Conservation (phyloP, 129 eudicot species). For the Silybum marianum region DNA sequence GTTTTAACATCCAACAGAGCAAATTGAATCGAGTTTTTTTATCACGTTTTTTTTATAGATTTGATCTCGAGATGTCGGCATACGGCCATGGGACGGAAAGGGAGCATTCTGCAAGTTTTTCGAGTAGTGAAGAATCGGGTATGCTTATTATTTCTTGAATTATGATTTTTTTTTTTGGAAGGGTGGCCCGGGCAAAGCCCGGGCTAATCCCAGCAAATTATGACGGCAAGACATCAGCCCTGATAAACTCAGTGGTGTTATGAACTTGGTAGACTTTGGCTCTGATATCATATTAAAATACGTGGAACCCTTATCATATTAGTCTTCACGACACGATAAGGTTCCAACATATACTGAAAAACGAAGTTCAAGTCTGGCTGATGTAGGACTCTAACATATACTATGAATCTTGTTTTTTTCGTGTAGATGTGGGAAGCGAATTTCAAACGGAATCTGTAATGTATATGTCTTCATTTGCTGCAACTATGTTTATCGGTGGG, state of each 20-base stretch:
- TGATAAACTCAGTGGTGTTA: too few species aligned
- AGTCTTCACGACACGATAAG: too few species aligned
- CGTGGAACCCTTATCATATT: too few species aligned
- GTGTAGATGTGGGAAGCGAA: constrained; percentile 53
- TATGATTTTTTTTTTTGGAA: not conserved
- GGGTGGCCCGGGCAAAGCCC: too few species aligned
- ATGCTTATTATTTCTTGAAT: not conserved
- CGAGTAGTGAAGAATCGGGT: constrained; percentile 55
- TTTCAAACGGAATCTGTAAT: constrained; percentile 41
- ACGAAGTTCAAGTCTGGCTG: too few species aligned
- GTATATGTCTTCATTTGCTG: constrained; percentile 62
- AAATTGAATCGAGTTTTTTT: not conserved
- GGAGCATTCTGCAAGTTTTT: constrained; percentile 43
- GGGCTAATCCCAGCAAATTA: too few species aligned
- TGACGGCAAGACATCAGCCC: too few species aligned
- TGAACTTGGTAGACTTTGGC: too few species aligned
- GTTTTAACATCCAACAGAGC: not conserved
- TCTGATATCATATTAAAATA: too few species aligned
- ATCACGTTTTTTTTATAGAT: not conserved
- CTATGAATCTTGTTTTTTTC: constrained; percentile 17
- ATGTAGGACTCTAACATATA: not conserved
- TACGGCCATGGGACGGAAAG: constrained; percentile 51
- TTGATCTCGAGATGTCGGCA: constrained; percentile 38
- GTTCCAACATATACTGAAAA: too few species aligned
- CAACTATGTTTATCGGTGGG: constrained; percentile 43